Evolutionary conservation across 371 early-diverging fungal species (phyloP), one percentile per base, ranked within the genome.

Genomic region (Fennellomyces sp.): DNA sequence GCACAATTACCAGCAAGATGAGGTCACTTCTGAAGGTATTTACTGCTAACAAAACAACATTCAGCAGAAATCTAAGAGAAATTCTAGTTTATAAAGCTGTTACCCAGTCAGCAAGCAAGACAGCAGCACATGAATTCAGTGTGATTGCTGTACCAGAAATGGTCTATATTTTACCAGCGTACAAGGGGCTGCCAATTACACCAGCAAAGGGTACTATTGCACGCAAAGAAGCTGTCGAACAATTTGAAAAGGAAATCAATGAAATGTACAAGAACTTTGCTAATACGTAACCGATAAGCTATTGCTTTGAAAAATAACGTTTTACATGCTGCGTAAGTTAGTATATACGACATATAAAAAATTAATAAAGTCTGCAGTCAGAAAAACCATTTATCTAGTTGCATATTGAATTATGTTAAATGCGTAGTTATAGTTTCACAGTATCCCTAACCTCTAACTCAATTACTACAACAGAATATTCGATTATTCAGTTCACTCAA

Each of bases 191-290:
- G 10, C 63, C 65, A 7, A 12, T 29, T 2, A 75, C 73, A 2
- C n/a, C n/a, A n/a, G 73, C 65, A 45, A 79, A 70, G 27, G 64
- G 64, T 69, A 69, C 66, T 2, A 26, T 68, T 0, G 55, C 47
- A 12, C 51, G 66, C 6, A 72, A 68, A 27, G 38, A 54, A 19
- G 59, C 63, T 3, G 62, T 60, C 41, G 11, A 45, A 26, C 2
- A 28, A 2, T 71, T 65, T 41, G n/a, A 50, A 7, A 53, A 58
- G 3, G 28, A 52, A 2, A 30, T 74, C 45, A 68, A 74, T 7
- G 39, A 64, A 21, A 61, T 71, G 35, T 74, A 74, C n/a, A n/a
- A n/a, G n/a, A n/a, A n/a, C n/a, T n/a, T n/a, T n/a, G n/a, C n/a
- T n/a, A n/a, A n/a, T n/a, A n/a, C n/a, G n/a, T n/a, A n/a, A n/a